phyloP scores from a whole-genome alignment of 2,329 filamentous ascomycete species.

The Fusarium domesticum region DNA sequence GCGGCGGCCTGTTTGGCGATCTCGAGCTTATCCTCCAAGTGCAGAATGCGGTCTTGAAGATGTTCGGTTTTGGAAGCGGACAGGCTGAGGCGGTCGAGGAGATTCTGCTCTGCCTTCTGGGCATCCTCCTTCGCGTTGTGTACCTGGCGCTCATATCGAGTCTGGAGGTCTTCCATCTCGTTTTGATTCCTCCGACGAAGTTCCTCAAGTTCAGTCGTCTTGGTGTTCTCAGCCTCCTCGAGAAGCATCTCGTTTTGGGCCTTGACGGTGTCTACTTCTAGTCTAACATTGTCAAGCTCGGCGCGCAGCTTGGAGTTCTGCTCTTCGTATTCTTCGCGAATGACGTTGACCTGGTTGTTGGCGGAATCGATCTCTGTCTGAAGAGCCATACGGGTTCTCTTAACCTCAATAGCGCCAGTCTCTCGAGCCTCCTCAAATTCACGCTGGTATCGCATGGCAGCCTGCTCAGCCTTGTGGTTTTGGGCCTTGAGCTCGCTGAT shows the following conservation, averaged over 20 bases:
- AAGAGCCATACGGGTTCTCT: slow-evolving; percentile 74
- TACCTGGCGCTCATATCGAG: slow-evolving; percentile 71
- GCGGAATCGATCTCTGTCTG: slow-evolving; percentile 79
- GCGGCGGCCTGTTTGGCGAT: slow-evolving; percentile 84
- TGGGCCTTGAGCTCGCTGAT: slow-evolving; percentile 60
- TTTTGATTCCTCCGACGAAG: slow-evolving; percentile 60
- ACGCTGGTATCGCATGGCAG: slow-evolving; percentile 67
- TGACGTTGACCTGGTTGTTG: slow-evolving; percentile 80
- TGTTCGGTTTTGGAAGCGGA: slow-evolving; percentile 82
- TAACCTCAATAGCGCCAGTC: slow-evolving; percentile 73
- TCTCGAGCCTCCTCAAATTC: slow-evolving; percentile 84
- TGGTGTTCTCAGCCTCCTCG: slow-evolving; percentile 72
- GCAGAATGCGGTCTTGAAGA: slow-evolving; percentile 77
- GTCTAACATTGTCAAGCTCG: slow-evolving; percentile 72
- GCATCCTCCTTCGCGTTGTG: slow-evolving; percentile 76
- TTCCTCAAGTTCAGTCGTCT: slow-evolving; percentile 53
- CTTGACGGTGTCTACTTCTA: slow-evolving; percentile 78
- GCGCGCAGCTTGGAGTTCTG: slow-evolving; percentile 69
- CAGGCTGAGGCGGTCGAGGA: slow-evolving; percentile 76
- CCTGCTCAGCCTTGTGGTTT: slow-evolving; percentile 69
- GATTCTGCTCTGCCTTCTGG: slow-evolving; percentile 73
- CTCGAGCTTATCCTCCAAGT: slow-evolving; percentile 87
- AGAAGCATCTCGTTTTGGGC: slow-evolving; percentile 80
- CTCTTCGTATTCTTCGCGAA: slow-evolving; percentile 77
- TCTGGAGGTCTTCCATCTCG: slow-evolving; percentile 70